phyloP scores from a whole-genome alignment of 2,329 filamentous ascomycete species.

The Chaetothyriales sp. region DNA sequence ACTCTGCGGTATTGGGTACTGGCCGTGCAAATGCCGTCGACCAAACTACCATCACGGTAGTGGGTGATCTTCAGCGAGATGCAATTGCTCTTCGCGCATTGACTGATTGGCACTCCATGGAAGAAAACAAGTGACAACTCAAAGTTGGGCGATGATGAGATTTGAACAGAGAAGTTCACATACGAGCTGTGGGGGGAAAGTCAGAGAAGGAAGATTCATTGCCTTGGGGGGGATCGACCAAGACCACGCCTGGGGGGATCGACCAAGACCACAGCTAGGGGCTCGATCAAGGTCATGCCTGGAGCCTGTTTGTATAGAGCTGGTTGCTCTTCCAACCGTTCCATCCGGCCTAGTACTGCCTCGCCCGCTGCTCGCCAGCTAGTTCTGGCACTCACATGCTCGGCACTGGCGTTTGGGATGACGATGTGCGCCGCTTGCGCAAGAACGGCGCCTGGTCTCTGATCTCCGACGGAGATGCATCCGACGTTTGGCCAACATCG shows the following conservation, averaged over 20 bases:
- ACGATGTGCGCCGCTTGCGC: not conserved
- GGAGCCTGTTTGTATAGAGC: no score
- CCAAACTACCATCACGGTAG: constrained; percentile 2
- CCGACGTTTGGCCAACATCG: not conserved
- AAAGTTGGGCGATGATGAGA: constrained; percentile 14
- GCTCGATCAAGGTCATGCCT: not conserved
- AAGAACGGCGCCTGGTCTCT: not conserved
- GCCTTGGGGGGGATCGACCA: not conserved
- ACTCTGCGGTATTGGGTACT: not conserved
- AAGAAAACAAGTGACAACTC: constrained; percentile 18
- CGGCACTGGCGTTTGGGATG: not conserved
- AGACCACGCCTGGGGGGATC: not conserved
- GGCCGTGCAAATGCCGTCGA: constrained; percentile 1
- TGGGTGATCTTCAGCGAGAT: constrained; percentile 1
- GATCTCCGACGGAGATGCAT: not conserved
- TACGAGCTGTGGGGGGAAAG: not conserved
- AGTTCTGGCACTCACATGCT: not conserved
- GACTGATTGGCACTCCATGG: constrained; percentile 20
- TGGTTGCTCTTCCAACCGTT: not conserved
- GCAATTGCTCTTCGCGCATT: constrained; percentile 16
- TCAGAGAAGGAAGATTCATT: not conserved
- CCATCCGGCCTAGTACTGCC: not conserved
- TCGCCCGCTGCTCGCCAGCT: not conserved
- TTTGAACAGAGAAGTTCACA: not conserved
- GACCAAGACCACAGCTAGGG: not conserved